phyloP scores from a whole-genome alignment of 768 basidiomycete genomes.

The Chiua virens region DNA sequence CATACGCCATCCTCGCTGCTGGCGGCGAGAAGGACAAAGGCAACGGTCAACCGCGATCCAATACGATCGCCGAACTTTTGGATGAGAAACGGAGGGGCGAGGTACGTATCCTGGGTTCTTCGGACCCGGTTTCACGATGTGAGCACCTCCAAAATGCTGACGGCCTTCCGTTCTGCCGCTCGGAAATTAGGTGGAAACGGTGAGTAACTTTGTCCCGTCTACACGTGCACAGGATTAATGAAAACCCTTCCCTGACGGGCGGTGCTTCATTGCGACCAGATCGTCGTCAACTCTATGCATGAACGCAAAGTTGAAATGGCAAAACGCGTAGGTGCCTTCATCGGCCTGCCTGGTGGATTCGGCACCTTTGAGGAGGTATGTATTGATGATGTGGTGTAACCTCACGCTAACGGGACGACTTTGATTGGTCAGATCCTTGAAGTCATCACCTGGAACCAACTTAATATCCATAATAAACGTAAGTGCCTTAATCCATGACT shows the following conservation, averaged over 20 bases:
- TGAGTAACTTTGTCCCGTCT: conserved; percentile 10
- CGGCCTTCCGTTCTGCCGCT: background rate
- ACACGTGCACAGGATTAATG: conserved; percentile 4
- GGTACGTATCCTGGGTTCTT: conserved; percentile 26
- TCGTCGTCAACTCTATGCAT: conserved; percentile 81
- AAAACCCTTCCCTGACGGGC: conserved; percentile 9
- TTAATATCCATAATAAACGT: conserved; percentile 88
- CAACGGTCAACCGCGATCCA: conserved; percentile 20
- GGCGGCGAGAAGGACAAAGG: conserved; percentile 63
- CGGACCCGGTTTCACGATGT: background rate
- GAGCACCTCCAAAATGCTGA: conserved; percentile 10
- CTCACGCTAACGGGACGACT: conserved; percentile 3
- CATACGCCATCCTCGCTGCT: conserved; percentile 67
- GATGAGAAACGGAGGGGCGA: conserved; percentile 34
- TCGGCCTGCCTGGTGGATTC: conserved; percentile 90
- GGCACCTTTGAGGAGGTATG: conserved; percentile 90
- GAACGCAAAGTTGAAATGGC: conserved; percentile 94
- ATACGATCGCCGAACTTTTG: conserved; percentile 20
- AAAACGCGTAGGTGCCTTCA: conserved; percentile 70
- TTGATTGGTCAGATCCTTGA: conserved; percentile 64
- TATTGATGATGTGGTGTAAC: background rate
- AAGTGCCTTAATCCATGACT: conserved; percentile 21
- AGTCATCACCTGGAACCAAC: conserved; percentile 92
- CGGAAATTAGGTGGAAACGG: conserved; percentile 31
- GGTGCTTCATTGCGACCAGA: conserved; percentile 33